Conservation (phyloP, 75 land plant genomes). For the Cryptomeria japonica region DNA sequence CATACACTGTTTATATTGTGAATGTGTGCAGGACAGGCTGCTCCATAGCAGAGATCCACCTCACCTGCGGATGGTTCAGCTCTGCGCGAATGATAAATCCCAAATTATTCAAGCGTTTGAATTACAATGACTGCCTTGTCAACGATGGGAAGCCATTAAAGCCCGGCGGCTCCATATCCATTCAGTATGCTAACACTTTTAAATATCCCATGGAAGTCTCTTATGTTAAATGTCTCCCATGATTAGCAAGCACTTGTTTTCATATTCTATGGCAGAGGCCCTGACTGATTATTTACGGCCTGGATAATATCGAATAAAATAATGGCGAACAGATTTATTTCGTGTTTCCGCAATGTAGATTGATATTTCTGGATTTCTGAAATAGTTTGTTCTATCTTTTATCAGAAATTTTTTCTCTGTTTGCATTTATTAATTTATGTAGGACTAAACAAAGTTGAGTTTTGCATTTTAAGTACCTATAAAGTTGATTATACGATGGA, state of each 20-base stretch:
- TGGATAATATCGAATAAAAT: no score
- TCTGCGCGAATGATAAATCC: conserved; percentile 64
- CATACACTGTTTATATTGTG: conserved; percentile 78
- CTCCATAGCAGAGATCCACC: conserved; percentile 49
- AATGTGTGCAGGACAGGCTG: conserved; percentile 60
- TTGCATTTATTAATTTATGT: no score
- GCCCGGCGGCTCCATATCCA: conserved; percentile 36
- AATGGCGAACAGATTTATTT: no score
- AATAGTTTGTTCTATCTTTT: no score
- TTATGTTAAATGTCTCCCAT: conserved; percentile 20
- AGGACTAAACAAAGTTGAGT: no score
- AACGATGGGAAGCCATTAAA: conserved; percentile 57
- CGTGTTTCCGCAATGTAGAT: no score
- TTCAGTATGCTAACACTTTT: conserved; percentile 73
- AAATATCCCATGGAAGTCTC: conserved; percentile 55
- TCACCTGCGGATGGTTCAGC: conserved; percentile 79
- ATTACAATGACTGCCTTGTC: conserved; percentile 69
- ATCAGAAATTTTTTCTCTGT: no score
- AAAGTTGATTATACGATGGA: no score
- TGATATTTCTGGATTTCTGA: no score
- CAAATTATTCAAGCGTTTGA: conserved; percentile 47
- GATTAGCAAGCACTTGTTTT: background rate
- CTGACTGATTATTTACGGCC: no score
- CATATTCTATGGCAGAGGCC: no score
- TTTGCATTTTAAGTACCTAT: no score